These are phyloP conservation scores for Fraxinus albicans DNA, from an alignment of 305 asterid species.

Conservation along the genomic window DNA sequence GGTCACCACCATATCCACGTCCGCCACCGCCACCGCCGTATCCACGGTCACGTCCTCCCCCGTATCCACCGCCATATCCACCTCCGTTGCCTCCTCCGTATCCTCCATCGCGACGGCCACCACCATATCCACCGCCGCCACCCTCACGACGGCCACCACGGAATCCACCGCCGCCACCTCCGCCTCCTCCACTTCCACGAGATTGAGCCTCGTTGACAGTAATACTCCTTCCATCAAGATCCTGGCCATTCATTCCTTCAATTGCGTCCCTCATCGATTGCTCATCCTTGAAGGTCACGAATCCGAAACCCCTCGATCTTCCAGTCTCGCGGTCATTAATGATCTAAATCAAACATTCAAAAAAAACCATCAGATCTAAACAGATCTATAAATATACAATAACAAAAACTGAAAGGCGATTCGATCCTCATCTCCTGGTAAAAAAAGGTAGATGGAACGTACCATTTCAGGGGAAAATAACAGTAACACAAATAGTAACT, in stretches of 20 bases:
- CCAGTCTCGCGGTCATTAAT: slow-evolving; percentile 71
- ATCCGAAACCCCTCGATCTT: slow-evolving; percentile 67
- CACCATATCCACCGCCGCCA: neutral
- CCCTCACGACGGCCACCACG: neutral
- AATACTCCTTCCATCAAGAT: slow-evolving; percentile 60
- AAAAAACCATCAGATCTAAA: slow-evolving; percentile 9
- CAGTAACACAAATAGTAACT: slow-evolving; percentile 43
- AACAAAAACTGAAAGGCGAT: slow-evolving; percentile 28
- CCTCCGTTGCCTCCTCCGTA: neutral
- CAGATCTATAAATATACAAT: neutral
- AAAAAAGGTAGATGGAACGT: slow-evolving; percentile 59
- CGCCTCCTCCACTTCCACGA: slow-evolving; percentile 56
- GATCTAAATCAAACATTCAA: slow-evolving; percentile 32
- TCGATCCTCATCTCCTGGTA: slow-evolving; percentile 43
- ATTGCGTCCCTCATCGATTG: slow-evolving; percentile 54
- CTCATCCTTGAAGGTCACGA: slow-evolving; percentile 59
- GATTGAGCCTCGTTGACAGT: slow-evolving; percentile 70
- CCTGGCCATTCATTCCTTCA: slow-evolving; percentile 64
- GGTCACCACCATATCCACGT: slow-evolving; percentile 13
- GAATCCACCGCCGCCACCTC: neutral
- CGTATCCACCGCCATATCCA: slow-evolving; percentile 3
- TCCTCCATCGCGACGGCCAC: slow-evolving; percentile 4
- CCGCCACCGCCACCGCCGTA: slow-evolving; percentile 22
- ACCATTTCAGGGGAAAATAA: slow-evolving; percentile 40
- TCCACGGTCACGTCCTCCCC: neutral